Evolutionary conservation across 2,329 filamentous ascomycete species (phyloP), one percentile per base, ranked within the genome.

Genomic region (Aspergillus awamori): DNA sequence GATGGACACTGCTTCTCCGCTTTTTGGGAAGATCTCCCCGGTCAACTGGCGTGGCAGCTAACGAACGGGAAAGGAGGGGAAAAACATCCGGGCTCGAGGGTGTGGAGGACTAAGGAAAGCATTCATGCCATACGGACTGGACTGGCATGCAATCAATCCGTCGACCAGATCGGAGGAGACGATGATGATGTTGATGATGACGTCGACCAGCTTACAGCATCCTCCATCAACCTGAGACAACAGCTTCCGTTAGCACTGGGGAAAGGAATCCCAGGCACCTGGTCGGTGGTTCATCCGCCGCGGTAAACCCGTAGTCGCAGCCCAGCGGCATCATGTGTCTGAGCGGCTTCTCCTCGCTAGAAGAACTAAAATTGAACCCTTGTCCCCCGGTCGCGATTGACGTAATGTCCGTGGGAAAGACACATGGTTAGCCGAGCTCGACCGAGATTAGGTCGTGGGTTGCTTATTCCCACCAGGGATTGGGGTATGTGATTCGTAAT

Each of bases 241-340:
- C n/a, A 17, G 49, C 30, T 22, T 36, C 49, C 28, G 51, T 39
- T 38, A 43, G 52, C 52, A 39, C 36, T 41, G 38, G 33, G 52
- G 36, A 38, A 41, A 56, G 30, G 33, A 57, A 60, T 54, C 62
- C 65, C 65, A 67, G 57, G 41, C 28, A 67, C 58, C 58, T 65
- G 66, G 64, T 67, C 63, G 61, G 59, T 63, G 64, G 66, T 63
- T 57, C 63, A 49, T 55, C 39, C 56, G 45, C 36, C 41, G 49
- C 45, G n/a, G 28, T 39, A 8, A 36, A 36, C 48, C 47, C 56
- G 36, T 36, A 36, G 33, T 51, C 45, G 45, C 45, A 57, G 48
- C 38, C 24, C 53, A 48, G 28, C 53, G 57, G 43, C 41, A 61
- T 66, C 61, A 67, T 67, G 63, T 61, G 63, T 63, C 41, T n/a